phyloP scores from a whole-genome alignment of 768 basidiomycete species.

The Boletus rubescentipes region DNA sequence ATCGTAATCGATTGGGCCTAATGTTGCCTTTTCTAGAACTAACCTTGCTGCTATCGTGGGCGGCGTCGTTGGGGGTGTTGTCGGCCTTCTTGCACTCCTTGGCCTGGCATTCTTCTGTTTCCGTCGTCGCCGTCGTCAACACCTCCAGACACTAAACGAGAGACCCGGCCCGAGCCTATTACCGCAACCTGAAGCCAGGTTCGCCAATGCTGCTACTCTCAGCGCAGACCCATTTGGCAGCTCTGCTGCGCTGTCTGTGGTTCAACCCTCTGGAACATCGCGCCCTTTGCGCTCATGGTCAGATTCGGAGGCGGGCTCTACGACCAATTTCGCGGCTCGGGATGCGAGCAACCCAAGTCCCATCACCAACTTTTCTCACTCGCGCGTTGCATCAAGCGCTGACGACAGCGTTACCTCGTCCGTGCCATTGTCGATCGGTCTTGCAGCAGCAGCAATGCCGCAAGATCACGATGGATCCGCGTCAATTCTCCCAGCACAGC shows the following conservation, averaged over 20 bases:
- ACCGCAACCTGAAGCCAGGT: slow-evolving; percentile 5
- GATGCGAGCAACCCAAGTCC: slow-evolving; percentile 1
- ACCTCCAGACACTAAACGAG: not conserved
- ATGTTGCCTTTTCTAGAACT: slow-evolving; percentile 6
- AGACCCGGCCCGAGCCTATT: slow-evolving; percentile 8
- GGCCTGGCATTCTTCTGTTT: slow-evolving; percentile 10
- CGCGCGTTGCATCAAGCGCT: slow-evolving; percentile 1
- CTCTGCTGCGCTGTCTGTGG: not conserved
- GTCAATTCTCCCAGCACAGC: not conserved
- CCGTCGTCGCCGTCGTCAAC: slow-evolving; percentile 11
- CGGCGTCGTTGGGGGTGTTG: slow-evolving; percentile 16
- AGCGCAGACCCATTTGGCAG: slow-evolving; percentile 7
- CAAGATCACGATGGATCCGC: not conserved
- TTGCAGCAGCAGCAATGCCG: not conserved
- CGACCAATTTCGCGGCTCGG: not conserved
- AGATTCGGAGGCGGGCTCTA: not conserved
- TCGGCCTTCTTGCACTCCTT: slow-evolving; percentile 16
- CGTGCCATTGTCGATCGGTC: not conserved
- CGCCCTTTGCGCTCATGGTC: slow-evolving; percentile 14
- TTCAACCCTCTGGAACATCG: not conserved
- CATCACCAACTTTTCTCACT: not conserved
- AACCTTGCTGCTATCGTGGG: slow-evolving; percentile 18
- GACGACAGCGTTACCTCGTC: not conserved
- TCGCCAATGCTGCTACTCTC: not conserved
- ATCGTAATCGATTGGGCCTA: not conserved